Base-by-base conservation (phyloP, 805 yeast species). In the Suhomyces kilbournensis region DNA sequence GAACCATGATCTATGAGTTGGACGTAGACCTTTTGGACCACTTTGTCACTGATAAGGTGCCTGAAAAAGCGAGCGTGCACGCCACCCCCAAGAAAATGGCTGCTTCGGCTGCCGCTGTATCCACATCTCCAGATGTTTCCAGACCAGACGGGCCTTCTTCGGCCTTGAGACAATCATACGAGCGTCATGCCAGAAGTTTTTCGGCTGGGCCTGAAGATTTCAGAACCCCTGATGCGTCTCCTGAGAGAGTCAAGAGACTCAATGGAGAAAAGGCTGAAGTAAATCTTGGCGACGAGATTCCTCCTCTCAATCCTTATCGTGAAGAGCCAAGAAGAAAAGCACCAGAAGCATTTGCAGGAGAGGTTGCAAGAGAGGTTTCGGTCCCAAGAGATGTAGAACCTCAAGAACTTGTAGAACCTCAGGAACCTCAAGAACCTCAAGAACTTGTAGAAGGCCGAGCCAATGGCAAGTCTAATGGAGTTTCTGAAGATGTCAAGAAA, bases 1-100 rank as follows among this genome's bases (percentile, higher is more conserved):
- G 86, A 48, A 83, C 84, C 39, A 77, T 80, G 70, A 75, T 88
- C 17, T 87, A 79, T 60, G 81, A 83, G 34, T 76, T 89, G 51
- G 93, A 90, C 58, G 70, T 78, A 19, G 70, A 76, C 23, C 71
- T 65, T 58, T 69, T 67, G n/a, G 75, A 70, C 44, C 56, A 64
- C 23, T 70, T 65, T 47, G 35, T 54, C 59, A 8, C 14, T 4
- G 43, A 46, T 8, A 26, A 45, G 28, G 15, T 20, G 28, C 35
- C 38, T 10, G 39, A 45, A 14, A 32, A 26, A 6, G 40, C 4
- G 8, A n/a, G 12, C 12, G n/a, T 3, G 8, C 48, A 28, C n/a
- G 23, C 12, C 47, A 19, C 58, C 55, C 15, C 45, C 30, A 25
- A 56, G 54, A 32, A 46, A 23, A 35, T 61, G 23, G 62, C 61